Evolutionary conservation across 805 yeast genomes (phyloP).

Genomic region (Metschnikowia colocasiae): DNA sequence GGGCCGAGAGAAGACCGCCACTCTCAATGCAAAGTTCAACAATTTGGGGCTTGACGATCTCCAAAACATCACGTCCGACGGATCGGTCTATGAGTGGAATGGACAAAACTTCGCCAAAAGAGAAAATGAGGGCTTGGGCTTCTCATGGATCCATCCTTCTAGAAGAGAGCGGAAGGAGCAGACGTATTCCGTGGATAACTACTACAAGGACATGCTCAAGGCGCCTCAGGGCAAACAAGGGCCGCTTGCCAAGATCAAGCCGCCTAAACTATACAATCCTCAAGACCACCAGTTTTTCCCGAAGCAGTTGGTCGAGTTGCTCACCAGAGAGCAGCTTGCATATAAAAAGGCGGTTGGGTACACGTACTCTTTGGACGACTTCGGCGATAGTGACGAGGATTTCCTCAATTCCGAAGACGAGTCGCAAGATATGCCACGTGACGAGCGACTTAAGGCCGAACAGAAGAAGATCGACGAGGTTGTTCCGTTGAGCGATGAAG

Average conservation of each 20-base stretch:
- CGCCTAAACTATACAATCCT: slow-evolving; percentile 48
- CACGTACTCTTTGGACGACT: slow-evolving; percentile 55
- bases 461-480: slow-evolving; percentile 53
- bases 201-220: slow-evolving; percentile 64
- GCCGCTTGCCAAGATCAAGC: slow-evolving; percentile 13
- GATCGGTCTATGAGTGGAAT: slow-evolving; percentile 94
- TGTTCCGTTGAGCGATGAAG: slow-evolving; percentile 61
- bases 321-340: slow-evolving; percentile 62
- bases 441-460: slow-evolving; percentile 43
- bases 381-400: slow-evolving; percentile 54
- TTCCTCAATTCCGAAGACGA: slow-evolving; percentile 38
- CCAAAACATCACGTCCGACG: slow-evolving; percentile 85
- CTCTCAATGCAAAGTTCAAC: slow-evolving; percentile 76
- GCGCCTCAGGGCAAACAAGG: slow-evolving; percentile 23
- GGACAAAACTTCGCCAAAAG: slow-evolving; percentile 77
- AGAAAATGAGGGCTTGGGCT: slow-evolving; percentile 32
- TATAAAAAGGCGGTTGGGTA: slow-evolving; percentile 59
- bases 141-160: slow-evolving; percentile 70
- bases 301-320: slow-evolving; percentile 45
- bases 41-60: slow-evolving; percentile 88
- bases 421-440: slow-evolving; percentile 38
- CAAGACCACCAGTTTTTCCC: slow-evolving; percentile 78
- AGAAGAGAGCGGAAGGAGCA: slow-evolving; percentile 76
- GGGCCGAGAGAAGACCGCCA: slow-evolving; percentile 80
- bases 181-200: slow-evolving; percentile 71